Conservation (phyloP, 2,329 filamentous ascomycete species). For the Ophiostoma sp. region DNA sequence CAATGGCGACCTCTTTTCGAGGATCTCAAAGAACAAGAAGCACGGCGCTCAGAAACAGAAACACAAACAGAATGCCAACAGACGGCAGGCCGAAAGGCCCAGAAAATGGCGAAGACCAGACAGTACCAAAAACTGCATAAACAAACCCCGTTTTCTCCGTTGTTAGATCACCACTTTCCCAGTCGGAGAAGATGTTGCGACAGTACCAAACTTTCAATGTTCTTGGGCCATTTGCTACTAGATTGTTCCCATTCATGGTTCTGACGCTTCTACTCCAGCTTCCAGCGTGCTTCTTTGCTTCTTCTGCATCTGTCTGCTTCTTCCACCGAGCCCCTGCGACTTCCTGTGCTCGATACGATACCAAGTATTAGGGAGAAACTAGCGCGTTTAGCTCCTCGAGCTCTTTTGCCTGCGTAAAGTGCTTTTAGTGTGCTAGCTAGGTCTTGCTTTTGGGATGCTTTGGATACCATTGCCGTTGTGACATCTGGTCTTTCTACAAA, state of each 20-base stretch:
- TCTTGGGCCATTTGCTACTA: neutral
- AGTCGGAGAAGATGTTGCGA: neutral
- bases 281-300: neutral
- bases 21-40: neutral
- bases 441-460: no score
- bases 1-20: neutral
- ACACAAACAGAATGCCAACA: neutral
- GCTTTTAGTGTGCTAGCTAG: no score
- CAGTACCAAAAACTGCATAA: neutral
- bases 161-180: slow-evolving; percentile 16
- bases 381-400: neutral
- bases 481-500: neutral
- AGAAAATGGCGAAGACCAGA: neutral
- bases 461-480: neutral
- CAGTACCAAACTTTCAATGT: neutral
- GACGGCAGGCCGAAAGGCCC: neutral
- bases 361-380: slow-evolving; percentile 8
- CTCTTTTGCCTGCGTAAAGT: slow-evolving; percentile 5
- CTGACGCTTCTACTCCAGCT: neutral
- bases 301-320: neutral
- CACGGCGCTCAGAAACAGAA: neutral
- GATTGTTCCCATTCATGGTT: neutral
- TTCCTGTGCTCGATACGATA: neutral
- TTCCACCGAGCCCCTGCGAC: neutral
- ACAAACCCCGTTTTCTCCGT: neutral